Base-by-base conservation (phyloP, 139 green algal genomes). In the Closterium sp. region DNA sequence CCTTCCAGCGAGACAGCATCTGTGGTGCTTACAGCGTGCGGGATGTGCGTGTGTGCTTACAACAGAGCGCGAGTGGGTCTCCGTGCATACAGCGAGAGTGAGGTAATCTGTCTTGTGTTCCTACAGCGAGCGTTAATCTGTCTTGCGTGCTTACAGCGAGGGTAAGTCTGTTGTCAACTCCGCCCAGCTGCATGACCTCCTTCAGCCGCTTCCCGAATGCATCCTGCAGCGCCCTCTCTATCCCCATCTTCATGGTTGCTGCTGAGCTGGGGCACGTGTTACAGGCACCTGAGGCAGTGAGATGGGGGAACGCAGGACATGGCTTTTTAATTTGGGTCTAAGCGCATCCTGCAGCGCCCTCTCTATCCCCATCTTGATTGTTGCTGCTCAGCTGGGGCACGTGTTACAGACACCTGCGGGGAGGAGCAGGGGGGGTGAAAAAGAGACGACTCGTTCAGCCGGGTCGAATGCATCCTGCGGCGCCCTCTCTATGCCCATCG, bases 321-420 rank as follows among this genome's bases (percentile, higher is more conserved):
- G 38, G 36, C 36, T 12, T 55, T 4, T 55, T 4, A 66, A 66
- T 66, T 66, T 12, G 38, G 38, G 9, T 66, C 2, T 23, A 12
- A 66, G 4, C 2, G 38, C 38, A 66, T 66, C 12, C 19, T 66
- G 4, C 4, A 16, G 4, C 9, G 84, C 32, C 16, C 55, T 91
- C 94, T 99, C 97, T 34, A 99, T 98, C 92, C 97, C 97, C 96
- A 98, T 97, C 93, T 97, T 97, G 96, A 99, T 97, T 3, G 97
- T 99, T 23, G 96, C 94, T 2, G 91, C 94, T 35, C 94, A 96
- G 34, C 95, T 97, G 30, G 97, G 94, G 92, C 97, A 99, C 28
- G 95, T 98, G 85, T 95, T 95, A 94, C 97, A 98, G 0, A 96
- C 96, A 31, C 97, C 97, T 95, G 97, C 12, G 3, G 3, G 38